Evolutionary conservation across 257 asterid species (phyloP), one percentile per base, ranked within the genome.

Genomic region (Primulina tabacum): DNA sequence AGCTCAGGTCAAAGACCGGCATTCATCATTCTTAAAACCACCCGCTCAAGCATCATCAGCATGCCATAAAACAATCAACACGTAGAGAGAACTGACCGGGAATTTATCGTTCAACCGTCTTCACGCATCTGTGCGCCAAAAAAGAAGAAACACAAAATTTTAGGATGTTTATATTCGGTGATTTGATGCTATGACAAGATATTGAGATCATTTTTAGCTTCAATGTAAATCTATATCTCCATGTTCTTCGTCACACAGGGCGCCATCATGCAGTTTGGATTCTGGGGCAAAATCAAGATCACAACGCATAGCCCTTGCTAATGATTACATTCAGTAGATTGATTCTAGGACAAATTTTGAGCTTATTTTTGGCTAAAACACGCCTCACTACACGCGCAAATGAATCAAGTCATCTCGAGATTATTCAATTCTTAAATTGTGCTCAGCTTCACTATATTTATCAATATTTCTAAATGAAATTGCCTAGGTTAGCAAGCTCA

Each of bases 41-140:
- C 57, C 82, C 79, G 57, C 1, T 50, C 20, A 43, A 43, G n/a
- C 53, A 43, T 43, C 18, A 0, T 43, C 18, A 0, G 17, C n/a
- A n/a, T 8, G n/a, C 53, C n/a, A 43, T 43, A 43, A 43, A 43
- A 65, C 65, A 32, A 64, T 40, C 50, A 55, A 73, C 55, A 33
- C 32, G 35, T 73, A 64, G 17, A 68, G 65, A 56, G 33, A 33
- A 69, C 74, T 17, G 73, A 70, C 62, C 50, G 26, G 71, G 74
- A 28, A 2, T 67, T 69, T 69, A 71, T 69, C 65, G 35, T 65
- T 60, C 76, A 38, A 10, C 50, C 50, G 50, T 0, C 77, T 76
- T 88, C 87, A 90, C 68, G 77, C 77, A 85, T 87, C 96, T 84
- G 87, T 60, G 52, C 34, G 60, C 24, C 68, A 58, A 32, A 24